Evolutionary conservation across 768 basidiomycete species (phyloP).

Genomic region (Termitomyces sp.): DNA sequence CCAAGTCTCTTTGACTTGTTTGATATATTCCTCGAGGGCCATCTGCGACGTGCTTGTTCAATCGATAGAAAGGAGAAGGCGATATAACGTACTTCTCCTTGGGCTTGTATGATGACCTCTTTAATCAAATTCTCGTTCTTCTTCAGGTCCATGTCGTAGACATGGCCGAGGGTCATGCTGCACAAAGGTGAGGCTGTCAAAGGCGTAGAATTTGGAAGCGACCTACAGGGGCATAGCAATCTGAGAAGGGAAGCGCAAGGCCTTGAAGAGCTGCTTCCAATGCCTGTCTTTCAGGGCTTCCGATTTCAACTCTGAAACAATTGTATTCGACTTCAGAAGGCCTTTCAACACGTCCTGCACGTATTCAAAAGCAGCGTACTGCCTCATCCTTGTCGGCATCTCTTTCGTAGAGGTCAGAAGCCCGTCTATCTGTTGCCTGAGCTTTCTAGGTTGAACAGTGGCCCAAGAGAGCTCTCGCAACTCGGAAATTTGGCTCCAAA

Average conservation of each 20-base stretch:
- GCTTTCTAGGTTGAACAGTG: constrained; percentile 88
- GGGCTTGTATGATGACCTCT: constrained; percentile 94
- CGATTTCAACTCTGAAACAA: constrained; percentile 93
- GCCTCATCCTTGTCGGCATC: constrained; percentile 98
- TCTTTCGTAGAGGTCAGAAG: constrained; percentile 91
- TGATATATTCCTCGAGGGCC: constrained; percentile 93
- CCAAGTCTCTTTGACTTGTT: constrained; percentile 97
- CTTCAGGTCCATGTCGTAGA: constrained; percentile 95
- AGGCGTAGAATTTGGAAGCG: neutral
- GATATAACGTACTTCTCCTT: constrained; percentile 71
- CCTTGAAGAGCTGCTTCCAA: constrained; percentile 97
- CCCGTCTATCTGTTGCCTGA: constrained; percentile 91
- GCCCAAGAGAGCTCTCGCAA: constrained; percentile 87
- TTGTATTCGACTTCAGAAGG: constrained; percentile 81
- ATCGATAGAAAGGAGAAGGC: constrained; percentile 15
- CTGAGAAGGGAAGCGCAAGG: constrained; percentile 65
- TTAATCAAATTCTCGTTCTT: constrained; percentile 88
- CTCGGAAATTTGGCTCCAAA: constrained; percentile 92
- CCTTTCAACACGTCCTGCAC: constrained; percentile 88
- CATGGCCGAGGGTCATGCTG: constrained; percentile 89
- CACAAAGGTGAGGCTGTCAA: constrained; percentile 3
- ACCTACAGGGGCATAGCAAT: constrained; percentile 71
- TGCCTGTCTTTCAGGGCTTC: constrained; percentile 97
- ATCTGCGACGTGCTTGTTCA: constrained; percentile 42
- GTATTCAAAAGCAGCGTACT: constrained; percentile 98